Base-by-base conservation (phyloP, 306 rosid genomes). In the Macrotyloma uniflorum region DNA sequence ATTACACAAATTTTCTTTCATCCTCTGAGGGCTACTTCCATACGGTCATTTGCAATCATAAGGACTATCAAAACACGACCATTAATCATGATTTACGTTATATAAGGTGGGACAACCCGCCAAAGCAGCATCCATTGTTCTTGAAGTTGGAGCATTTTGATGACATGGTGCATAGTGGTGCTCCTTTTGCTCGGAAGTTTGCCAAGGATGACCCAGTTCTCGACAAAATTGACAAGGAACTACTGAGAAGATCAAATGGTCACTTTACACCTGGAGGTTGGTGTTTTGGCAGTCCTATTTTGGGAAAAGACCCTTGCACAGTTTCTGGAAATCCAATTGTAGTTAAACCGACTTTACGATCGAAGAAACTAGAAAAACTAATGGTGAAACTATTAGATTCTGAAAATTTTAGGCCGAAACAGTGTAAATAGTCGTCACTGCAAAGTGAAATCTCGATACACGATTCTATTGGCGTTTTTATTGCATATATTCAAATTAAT, bases 1-100 rank as follows among this genome's bases (percentile, higher is more conserved):
- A 90, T 78, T 91, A 89, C 73, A 89, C 98, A 11, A 94, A 91
- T 79, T 88, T 88, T 85, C 71, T 88, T 58, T 87, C 97, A 5
- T 91, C 99, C 18, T 63, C 88, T 5, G 99, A 95, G 77, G 96
- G 98, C 42, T 95, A 95, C 89, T 95, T 95, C 72, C 99, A 95
- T 40, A 89, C 97, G 0, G 93, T 91, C 67, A 83, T 86, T 20
- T 95, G 99, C 85, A 95, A 93, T 84, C 94, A 91, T 85, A 95
- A 93, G 85, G 96, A 95, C 72, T 90, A 88, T 78, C 99, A 95
- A 79, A 91, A 93, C 90, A 95, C 97, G 0, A 93, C 94, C 2
- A 86, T 91, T 42, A 95, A 93, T 66, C 89, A 93, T 59, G 95
- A 91, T 86, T 75, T 95, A 69, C 99, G 85, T 53, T 92, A 87